Evolutionary conservation across 192 early-diverging fungal species (phyloP), one percentile per base, ranked within the genome.

Genomic region (Anaeromyces robustus): DNA sequence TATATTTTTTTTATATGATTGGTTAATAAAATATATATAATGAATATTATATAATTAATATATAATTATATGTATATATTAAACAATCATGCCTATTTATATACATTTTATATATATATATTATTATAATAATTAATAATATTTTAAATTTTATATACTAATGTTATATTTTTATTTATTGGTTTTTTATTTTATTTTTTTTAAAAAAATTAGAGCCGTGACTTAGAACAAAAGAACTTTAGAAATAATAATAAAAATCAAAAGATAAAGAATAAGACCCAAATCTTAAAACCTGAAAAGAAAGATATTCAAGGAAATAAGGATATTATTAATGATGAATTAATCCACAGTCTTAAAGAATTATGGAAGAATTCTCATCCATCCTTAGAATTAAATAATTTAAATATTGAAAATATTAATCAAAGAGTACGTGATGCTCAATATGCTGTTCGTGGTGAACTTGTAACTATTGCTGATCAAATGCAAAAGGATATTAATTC

Each of bases 361-460:
- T 68, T 68, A 68, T n/a, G 52, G n/a, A 68, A 4, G 4, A 68
- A 9, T 68, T 26, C 26, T 68, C 26, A 68, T n/a, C 26, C 52
- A 7, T n/a, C 52, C 26, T 7, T 68, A 7, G 0, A 26, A 1
- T n/a, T n/a, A 7, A 68, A 68, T n/a, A 68, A 68, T 11, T n/a
- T 68, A n/a, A 68, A 68, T 68, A n/a, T 87, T 29, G 91, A 94
- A 32, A 90, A 87, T 26, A 92, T 95, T 87, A 94, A 94, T 83
- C 89, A 90, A 79, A 86, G 89, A 30, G 83, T 96, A 79, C 88
- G 86, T 82, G 88, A 91, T 29, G 92, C 94, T 79, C 93, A 98
- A 83, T 99, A 99, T 83, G 96, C 97, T 37, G 96, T 99, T 16
- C 92, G 97, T 78, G 97, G 97, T 41, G 96, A 93, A 81, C 89